A percentile compares a stretch with the other conserved stretches of the same genome.
Evolutionary conservation across 2,329 filamentous ascomycete genomes (phyloP).

Genomic region (Coniochaeta pulveracea): DNA sequence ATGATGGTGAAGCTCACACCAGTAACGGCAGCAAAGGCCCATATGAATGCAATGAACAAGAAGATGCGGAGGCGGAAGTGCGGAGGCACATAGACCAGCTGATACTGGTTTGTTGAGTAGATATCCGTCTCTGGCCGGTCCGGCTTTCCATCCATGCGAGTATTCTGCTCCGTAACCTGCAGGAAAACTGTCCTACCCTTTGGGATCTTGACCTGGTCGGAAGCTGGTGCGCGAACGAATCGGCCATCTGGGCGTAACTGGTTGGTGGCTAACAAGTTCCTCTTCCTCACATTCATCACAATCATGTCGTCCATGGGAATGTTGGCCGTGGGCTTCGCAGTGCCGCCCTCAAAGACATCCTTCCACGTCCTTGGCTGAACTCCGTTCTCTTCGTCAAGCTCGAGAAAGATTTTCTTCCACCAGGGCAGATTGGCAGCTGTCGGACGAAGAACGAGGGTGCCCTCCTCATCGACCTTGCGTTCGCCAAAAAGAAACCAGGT

Average conservation of each 20-base stretch:
- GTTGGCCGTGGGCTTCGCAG: conserved; percentile 27
- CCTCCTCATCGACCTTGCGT: conserved; percentile 71
- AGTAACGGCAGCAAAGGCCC: conserved; percentile 83
- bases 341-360: conserved; percentile 37
- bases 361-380: conserved; percentile 47
- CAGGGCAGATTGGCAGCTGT: conserved; percentile 23
- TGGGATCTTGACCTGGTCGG: conserved; percentile 87
- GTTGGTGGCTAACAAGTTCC: conserved; percentile 30
- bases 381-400: conserved; percentile 24
- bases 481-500: conserved; percentile 92
- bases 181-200: conserved; percentile 76
- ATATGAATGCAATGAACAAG: conserved; percentile 79
- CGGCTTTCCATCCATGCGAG: conserved; percentile 50
- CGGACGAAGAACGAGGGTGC: conserved; percentile 39
- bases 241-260: conserved; percentile 59
- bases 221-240: conserved; percentile 87
- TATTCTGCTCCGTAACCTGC: conserved; percentile 57
- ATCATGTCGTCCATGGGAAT: conserved; percentile 24
- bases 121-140: conserved; percentile 39
- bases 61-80: conserved; percentile 71
- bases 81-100: conserved; percentile 72
- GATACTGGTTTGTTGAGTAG: conserved; percentile 50
- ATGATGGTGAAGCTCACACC: conserved; percentile 79
- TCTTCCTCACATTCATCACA: conserved; percentile 27
- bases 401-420: conserved; percentile 34